phyloP scores from a whole-genome alignment of 2,329 filamentous ascomycete species.

The Xylariaceae sp. region DNA sequence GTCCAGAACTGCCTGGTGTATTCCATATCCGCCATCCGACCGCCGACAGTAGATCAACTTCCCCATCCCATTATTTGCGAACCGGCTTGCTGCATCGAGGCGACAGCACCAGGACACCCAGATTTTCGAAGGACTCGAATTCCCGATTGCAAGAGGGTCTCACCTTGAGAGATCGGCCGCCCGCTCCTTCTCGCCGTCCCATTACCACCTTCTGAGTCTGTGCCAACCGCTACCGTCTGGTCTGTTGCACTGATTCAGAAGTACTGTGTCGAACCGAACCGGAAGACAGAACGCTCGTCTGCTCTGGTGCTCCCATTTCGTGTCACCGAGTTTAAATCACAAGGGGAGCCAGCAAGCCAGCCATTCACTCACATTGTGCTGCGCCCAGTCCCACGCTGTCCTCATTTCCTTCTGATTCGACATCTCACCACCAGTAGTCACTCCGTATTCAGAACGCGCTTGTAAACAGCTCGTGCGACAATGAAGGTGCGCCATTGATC shows the following conservation, averaged over 20 bases:
- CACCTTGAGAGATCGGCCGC: conserved; percentile 24
- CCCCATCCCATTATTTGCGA: conserved; percentile 12
- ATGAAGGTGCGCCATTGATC: conserved; percentile 35
- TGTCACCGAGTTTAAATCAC: conserved; percentile 28
- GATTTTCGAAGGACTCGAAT: conserved; percentile 19
- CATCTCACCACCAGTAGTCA: conserved; percentile 18
- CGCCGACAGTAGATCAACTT: conserved; percentile 2
- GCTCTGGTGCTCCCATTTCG: conserved; percentile 24
- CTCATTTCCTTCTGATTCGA: conserved; percentile 18
- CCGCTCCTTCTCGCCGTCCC: conserved; percentile 22
- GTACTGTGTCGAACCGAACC: conserved; percentile 28
- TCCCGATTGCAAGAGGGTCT: conserved; percentile 26
- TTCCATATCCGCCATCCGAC: conserved; percentile 11
- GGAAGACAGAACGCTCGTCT: conserved; percentile 19
- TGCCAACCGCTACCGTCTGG: conserved; percentile 22
- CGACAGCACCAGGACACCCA: conserved; percentile 16
- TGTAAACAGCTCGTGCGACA: conserved; percentile 27
- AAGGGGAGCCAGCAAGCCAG: conserved; percentile 21
- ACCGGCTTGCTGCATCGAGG: conserved; percentile 22
- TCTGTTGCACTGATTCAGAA: conserved; percentile 32
- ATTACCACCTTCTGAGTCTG: conserved; percentile 23
- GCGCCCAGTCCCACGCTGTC: conserved; percentile 21
- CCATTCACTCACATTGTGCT: conserved; percentile 19
- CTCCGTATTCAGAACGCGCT: conserved; percentile 24
- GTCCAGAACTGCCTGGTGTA: conserved; percentile 13